Base-by-base conservation (phyloP, 1,284 basidiomycete species). In the Tranzscheliella williamsii region DNA sequence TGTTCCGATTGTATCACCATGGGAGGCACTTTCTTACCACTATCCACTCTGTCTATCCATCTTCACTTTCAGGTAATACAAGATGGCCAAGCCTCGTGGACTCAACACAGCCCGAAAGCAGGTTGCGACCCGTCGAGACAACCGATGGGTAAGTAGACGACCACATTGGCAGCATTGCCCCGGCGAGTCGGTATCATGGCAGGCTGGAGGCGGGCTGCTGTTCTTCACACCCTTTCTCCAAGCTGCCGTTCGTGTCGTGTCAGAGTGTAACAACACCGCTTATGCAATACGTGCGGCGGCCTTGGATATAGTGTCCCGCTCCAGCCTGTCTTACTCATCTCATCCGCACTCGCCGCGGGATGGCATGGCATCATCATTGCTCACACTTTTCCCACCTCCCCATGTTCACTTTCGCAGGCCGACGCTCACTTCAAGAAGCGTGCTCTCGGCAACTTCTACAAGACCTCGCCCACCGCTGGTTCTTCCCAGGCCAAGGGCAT, bases 401-500 rank as follows among this genome's bases (percentile, higher is more conserved):
- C n/a, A 11, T 29, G 11, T 29, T 29, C 27, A n/a, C 27, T n/a
- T 29, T 37, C 39, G 72, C 74, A 92, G 90, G 92, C 95, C 82
- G 95, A 99, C 83, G 94, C 94, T 82, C 84, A 87, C 55, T 99
- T 96, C 85, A 99, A 98, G 87, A 99, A 98, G 84, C 90, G 95
- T 79, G 94, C 95, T 54, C 88, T 99, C 62, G 95, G 95, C 70
- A 99, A 98, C 84, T 87, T 96, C 82, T 99, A 94, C 88, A 96
- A 95, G 85, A 98, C 95, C 79, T 98, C 95, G 37, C 95, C 95
- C 47, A 98, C 95, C 67, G 95, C 91, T 84, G 95, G 95, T 74
- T 94, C 93, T 47, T 98, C 95, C 73, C 95, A 99, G 82, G 95
- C 95, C 75, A 99, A 98, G 85, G 95, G 95, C 74, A 99, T 99